Percentiles rank a stretch among this genome's conserved stretches.
phyloP scores from a whole-genome alignment of 2,329 filamentous ascomycete species.

The Myotisia sp. region DNA sequence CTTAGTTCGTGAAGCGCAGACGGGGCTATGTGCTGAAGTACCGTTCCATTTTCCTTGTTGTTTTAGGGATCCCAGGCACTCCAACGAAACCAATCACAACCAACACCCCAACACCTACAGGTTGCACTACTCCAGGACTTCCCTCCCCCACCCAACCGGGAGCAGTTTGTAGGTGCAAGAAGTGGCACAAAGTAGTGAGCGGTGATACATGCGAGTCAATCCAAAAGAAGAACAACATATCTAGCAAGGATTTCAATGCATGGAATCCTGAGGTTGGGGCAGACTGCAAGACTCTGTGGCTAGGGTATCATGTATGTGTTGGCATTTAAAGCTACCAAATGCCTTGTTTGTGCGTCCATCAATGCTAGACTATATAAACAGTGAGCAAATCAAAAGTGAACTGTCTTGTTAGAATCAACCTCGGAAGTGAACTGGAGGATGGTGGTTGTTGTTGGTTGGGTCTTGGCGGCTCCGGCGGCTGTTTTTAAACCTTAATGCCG shows the following conservation, averaged over 20 bases:
- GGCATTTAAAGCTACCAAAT: neutral
- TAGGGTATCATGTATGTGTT: slow-evolving; percentile 1
- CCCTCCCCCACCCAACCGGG: slow-evolving; percentile 11
- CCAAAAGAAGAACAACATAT: slow-evolving; percentile 12
- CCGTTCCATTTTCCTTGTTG: neutral
- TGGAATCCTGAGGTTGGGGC: slow-evolving; percentile 15
- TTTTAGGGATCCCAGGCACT: slow-evolving; percentile 5
- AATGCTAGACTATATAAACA: no score
- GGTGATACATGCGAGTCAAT: slow-evolving; percentile 17
- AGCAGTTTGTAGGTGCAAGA: slow-evolving; percentile 14
- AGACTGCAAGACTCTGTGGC: neutral
- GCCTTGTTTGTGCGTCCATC: no score
- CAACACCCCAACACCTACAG: neutral
- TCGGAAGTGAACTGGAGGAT: no score
- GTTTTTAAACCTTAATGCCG: no score
- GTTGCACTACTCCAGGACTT: neutral
- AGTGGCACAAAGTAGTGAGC: slow-evolving; percentile 14
- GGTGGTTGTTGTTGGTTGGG: no score
- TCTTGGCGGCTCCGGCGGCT: no score
- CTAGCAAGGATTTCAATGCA: slow-evolving; percentile 9
- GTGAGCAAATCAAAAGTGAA: no score
- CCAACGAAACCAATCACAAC: slow-evolving; percentile 1
- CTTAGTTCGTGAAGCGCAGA: neutral
- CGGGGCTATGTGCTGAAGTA: neutral
- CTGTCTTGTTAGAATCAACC: no score